Base-by-base conservation (phyloP, 768 basidiomycete species). In the Rhodotorula babjevae region DNA sequence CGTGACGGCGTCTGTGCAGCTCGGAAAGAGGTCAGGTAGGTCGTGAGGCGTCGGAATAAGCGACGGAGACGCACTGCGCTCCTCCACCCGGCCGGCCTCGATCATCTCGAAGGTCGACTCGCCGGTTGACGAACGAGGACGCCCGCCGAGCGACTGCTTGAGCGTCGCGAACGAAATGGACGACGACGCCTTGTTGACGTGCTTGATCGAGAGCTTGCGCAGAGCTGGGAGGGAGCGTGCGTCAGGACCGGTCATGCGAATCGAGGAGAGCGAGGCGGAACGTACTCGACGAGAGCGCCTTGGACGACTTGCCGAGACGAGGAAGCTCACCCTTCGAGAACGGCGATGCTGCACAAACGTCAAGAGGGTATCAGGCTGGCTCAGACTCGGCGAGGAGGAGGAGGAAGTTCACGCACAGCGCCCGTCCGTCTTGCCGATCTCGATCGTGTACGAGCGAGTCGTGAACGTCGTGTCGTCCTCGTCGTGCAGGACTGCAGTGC, bases 81-180 rank as follows among this genome's bases (percentile, higher is more conserved):
- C 59, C 0, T 44, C 60, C 0, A 59, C 2, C 11, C 2, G 25
- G n/a, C 55, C 67, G 0, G 69, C 57, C 8, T 66, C 74, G 46
- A 72, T 15, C 6, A 69, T 56, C 4, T 68, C 60, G 62, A 31
- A 72, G 1, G 21, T 14, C 5, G 62, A 69, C 23, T 67, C 60
- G 33, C 29, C 29, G 7, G 61, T 33, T 0, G 67, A 69, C 14
- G 64, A 57, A 2, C 68, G 63, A 3, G 59, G 71, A 7, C 64
- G 64, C 11, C 10, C 55, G 21, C 49, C 14, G 21, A 73, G 1
- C 0, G 69, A 62, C 19, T 18, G 27, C 49, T 71, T 75, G 40
- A 71, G 46, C 12, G 63, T 63, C 18, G 62, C n/a, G 59, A 74
- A 63, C 14, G 62, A 67, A 23, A 67, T 29, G n/a, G 61, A n/a